Evolutionary conservation across 179 eudicot genomes (phyloP).

Genomic region (Spinacia oleracea): DNA sequence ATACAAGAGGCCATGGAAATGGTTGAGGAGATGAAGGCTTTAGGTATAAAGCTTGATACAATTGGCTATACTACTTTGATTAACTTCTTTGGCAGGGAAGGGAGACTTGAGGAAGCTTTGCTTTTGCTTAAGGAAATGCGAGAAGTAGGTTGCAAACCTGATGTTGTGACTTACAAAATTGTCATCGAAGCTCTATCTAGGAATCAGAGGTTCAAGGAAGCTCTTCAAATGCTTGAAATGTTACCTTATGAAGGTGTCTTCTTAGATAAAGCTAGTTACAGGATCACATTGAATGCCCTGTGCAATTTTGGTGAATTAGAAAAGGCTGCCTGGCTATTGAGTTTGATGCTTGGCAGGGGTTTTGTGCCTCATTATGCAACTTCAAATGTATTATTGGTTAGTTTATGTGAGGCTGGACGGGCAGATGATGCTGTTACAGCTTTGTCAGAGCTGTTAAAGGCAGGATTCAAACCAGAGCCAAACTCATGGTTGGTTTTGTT

Average conservation of each 20-base stretch:
- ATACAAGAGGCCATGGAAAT: slow-evolving; percentile 59
- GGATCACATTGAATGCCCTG: slow-evolving; percentile 67
- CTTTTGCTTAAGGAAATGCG: slow-evolving; percentile 68
- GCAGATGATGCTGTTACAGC: slow-evolving; percentile 54
- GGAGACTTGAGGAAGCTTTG: slow-evolving; percentile 58
- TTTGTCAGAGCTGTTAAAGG: slow-evolving; percentile 53
- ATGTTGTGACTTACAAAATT: slow-evolving; percentile 64
- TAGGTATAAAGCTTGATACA: slow-evolving; percentile 68
- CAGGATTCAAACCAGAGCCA: slow-evolving; percentile 73
- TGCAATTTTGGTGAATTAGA: slow-evolving; percentile 55
- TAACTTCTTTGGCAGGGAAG: slow-evolving; percentile 57
- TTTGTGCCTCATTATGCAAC: slow-evolving; percentile 82
- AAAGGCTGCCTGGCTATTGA: slow-evolving; percentile 51
- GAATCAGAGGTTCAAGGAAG: slow-evolving; percentile 55
- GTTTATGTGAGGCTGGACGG: slow-evolving; percentile 61
- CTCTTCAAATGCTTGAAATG: slow-evolving; percentile 69
- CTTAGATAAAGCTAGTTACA: slow-evolving; percentile 68
- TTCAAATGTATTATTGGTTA: slow-evolving; percentile 67
- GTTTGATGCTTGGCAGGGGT: slow-evolving; percentile 74
- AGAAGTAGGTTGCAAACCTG: slow-evolving; percentile 63
- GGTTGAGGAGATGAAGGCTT: slow-evolving; percentile 58
- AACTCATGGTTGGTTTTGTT: slow-evolving; percentile 58
- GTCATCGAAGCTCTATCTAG: slow-evolving; percentile 67
- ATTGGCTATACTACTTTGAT: slow-evolving; percentile 76
- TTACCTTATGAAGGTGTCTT: slow-evolving; percentile 65